phyloP scores from a whole-genome alignment of 2,329 filamentous ascomycete genomes.

The Trichoderma sp. region DNA sequence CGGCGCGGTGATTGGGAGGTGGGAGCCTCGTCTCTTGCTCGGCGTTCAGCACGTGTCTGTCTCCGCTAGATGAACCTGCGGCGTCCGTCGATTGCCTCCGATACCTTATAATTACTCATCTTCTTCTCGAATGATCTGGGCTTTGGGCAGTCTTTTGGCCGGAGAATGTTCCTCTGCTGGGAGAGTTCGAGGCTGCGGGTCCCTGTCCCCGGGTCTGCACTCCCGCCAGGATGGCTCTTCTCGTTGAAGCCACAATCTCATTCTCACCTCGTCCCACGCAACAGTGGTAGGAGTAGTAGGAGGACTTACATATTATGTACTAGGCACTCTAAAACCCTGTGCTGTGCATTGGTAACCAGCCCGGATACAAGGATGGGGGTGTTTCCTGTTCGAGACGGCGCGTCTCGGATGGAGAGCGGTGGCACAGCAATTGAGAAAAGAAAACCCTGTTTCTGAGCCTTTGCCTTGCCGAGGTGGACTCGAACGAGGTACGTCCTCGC shows the following conservation, averaged over 20 bases:
- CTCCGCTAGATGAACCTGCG: slow-evolving; percentile 7
- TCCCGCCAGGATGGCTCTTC: slow-evolving; percentile 8
- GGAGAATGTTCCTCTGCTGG: slow-evolving; percentile 10
- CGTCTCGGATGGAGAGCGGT: not conserved
- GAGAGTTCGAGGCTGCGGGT: slow-evolving; percentile 14
- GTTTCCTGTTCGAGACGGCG: not conserved
- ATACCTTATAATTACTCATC: not conserved
- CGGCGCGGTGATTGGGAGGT: slow-evolving; percentile 1
- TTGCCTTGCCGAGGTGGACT: not conserved
- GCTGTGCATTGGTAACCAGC: not conserved
- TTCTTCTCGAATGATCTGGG: slow-evolving; percentile 13
- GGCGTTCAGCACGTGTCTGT: slow-evolving; percentile 15
- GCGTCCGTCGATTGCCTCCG: slow-evolving; percentile 1
- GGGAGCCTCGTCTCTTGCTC: not conserved
- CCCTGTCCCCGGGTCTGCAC: slow-evolving; percentile 8
- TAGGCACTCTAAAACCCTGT: not conserved
- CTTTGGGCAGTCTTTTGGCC: not conserved
- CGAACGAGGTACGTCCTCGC: not conserved
- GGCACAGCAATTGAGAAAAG: slow-evolving; percentile 1
- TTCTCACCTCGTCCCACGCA: slow-evolving; percentile 1
- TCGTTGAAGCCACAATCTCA: slow-evolving; percentile 4
- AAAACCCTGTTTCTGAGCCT: slow-evolving; percentile 15
- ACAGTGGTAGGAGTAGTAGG: not conserved
- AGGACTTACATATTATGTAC: no score
- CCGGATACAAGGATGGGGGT: not conserved